Evolutionary conservation across 768 basidiomycete species (phyloP).

Genomic region (Hydnomerulius pinastri): DNA sequence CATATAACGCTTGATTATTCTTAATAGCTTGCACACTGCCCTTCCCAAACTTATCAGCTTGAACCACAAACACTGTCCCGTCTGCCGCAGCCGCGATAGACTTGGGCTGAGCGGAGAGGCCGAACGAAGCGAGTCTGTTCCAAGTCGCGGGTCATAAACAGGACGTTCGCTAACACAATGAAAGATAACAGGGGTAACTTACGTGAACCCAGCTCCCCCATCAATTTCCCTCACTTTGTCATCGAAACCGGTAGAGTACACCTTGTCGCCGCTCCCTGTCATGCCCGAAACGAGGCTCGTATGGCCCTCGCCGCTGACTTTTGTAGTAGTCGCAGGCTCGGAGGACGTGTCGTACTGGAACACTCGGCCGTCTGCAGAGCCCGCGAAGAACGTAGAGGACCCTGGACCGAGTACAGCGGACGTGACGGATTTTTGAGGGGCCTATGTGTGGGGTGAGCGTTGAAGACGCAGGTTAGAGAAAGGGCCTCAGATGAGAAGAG

Average conservation of each 20-base stretch:
- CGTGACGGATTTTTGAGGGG: conserved; percentile 81
- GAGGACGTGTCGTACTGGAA: conserved; percentile 55
- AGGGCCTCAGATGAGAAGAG: neutral
- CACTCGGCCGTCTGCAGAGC: conserved; percentile 78
- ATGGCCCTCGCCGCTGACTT: conserved; percentile 68
- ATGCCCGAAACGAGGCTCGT: conserved; percentile 69
- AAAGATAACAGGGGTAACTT: conserved; percentile 47
- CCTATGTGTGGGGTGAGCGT: conserved; percentile 44
- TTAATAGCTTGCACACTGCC: conserved; percentile 61
- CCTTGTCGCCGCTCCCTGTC: conserved; percentile 48
- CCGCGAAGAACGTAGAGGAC: conserved; percentile 74
- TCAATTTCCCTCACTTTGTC: conserved; percentile 74
- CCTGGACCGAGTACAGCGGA: conserved; percentile 46
- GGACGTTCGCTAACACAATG: conserved; percentile 28
- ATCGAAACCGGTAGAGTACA: conserved; percentile 79
- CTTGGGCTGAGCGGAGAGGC: conserved; percentile 67
- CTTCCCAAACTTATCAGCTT: conserved; percentile 46
- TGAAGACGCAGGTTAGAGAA: neutral
- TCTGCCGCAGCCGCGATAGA: conserved; percentile 60
- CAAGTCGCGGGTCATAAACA: neutral
- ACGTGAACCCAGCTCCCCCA: conserved; percentile 29
- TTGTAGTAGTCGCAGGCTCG: conserved; percentile 30
- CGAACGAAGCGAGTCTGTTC: conserved; percentile 50
- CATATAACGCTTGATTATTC: conserved; percentile 66
- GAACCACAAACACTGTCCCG: conserved; percentile 59